A percentile compares a stretch with the other conserved stretches of the same genome.
These are phyloP conservation scores for Hemisphaericaspora xylofermentans DNA, from an alignment of 1,139 yeast genomes.

Conservation along the genomic window DNA sequence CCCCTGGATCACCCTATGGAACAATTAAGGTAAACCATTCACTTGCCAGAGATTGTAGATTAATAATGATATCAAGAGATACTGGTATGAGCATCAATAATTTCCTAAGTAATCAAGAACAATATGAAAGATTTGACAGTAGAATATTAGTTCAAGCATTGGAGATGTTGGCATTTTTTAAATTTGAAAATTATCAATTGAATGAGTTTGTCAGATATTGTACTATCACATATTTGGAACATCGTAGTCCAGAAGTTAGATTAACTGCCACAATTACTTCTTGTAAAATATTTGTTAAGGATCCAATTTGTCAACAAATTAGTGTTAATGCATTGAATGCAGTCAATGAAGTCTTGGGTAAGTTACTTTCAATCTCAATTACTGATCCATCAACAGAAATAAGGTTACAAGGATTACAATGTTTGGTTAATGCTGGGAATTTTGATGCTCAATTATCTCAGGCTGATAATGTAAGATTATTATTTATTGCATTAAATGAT, in stretches of 20 bases:
- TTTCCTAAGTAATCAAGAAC: conserved; percentile 37
- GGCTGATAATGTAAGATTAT: conserved; percentile 80
- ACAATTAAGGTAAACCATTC: conserved; percentile 59
- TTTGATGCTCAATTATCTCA: conserved; percentile 93
- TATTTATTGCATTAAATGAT: conserved; percentile 89
- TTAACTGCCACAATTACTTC: conserved; percentile 85
- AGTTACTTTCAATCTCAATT: conserved; percentile 78
- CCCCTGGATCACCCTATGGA: conserved; percentile 88
- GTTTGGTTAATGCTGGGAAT: conserved; percentile 59
- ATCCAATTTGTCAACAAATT: conserved; percentile 82
- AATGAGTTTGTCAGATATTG: conserved; percentile 87
- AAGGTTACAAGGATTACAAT: conserved; percentile 71
- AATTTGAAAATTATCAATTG: conserved; percentile 71
- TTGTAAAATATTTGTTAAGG: conserved; percentile 72
- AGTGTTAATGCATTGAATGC: conserved; percentile 82
- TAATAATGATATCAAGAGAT: conserved; percentile 68
- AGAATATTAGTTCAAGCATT: conserved; percentile 65
- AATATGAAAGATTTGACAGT: conserved; percentile 48
- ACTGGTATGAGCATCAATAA: conserved; percentile 45
- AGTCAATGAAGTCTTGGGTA: conserved; percentile 81
- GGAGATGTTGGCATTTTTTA: conserved; percentile 70
- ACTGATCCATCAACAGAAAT: conserved; percentile 88
- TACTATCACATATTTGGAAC: conserved; percentile 77
- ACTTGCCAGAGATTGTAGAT: conserved; percentile 75
- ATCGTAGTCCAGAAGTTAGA: conserved; percentile 75